These are phyloP conservation scores for Jackrogersella multiformis DNA, from an alignment of 495 filamentous ascomycete species.

Conservation along the genomic window DNA sequence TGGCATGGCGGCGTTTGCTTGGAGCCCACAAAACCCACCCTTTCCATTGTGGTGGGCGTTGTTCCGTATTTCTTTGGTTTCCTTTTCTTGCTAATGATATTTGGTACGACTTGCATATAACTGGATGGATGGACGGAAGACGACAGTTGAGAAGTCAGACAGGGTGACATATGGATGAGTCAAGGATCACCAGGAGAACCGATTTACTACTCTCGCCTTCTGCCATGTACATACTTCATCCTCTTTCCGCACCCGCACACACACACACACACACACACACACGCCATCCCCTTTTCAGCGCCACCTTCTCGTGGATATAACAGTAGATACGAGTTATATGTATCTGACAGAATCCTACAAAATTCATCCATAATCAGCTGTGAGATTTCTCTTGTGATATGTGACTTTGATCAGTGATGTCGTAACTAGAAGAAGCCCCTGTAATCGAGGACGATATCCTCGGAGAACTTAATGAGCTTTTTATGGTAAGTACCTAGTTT, in stretches of 20 bases:
- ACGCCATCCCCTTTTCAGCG: constrained; percentile 3
- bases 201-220: background rate
- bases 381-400: background rate
- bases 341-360: constrained; percentile 26
- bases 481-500: too few relatives aligned
- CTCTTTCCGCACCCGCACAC: constrained; percentile 1
- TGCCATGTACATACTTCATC: constrained; percentile 31
- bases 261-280: constrained; percentile 7
- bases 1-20: constrained; percentile 37
- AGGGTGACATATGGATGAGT: constrained; percentile 24
- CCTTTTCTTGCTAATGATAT: constrained; percentile 28
- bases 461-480: too few relatives aligned
- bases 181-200: constrained; percentile 6
- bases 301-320: constrained; percentile 14
- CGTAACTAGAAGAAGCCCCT: background rate
- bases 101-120: constrained; percentile 41
- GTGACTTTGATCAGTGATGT: background rate
- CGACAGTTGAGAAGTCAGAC: constrained; percentile 2
- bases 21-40: constrained; percentile 31
- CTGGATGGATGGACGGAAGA: constrained; percentile 32
- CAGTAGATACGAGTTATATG: constrained; percentile 22
- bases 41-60: background rate
- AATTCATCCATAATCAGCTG: background rate
- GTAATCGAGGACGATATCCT: too few relatives aligned
- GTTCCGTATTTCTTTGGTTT: constrained; percentile 13